Evolutionary conservation across 1,284 basidiomycete genomes (phyloP).

Genomic region (Tylopilus sp.): DNA sequence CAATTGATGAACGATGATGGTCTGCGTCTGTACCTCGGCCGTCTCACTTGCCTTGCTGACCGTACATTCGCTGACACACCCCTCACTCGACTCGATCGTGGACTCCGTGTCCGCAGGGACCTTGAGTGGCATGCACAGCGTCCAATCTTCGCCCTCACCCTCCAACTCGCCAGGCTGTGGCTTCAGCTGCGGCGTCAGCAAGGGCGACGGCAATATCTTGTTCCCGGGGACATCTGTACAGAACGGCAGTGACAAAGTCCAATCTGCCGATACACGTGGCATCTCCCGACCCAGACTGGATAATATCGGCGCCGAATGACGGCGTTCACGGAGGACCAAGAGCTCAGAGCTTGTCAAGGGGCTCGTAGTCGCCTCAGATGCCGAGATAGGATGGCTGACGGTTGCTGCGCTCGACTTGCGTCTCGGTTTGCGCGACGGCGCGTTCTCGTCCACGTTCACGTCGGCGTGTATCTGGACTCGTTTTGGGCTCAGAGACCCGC

Average conservation of each 20-base stretch:
- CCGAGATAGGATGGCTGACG: conserved; percentile 12
- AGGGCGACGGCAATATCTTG: conserved; percentile 28
- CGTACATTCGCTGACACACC: conserved; percentile 10
- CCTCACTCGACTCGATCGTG: conserved; percentile 9
- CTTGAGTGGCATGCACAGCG: conserved; percentile 45
- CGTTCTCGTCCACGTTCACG: conserved; percentile 20
- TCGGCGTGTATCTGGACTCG: conserved; percentile 45
- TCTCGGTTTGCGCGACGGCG: conserved; percentile 30
- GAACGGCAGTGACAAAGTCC: conserved; percentile 46
- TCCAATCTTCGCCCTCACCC: conserved; percentile 41
- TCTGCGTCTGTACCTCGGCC: background rate
- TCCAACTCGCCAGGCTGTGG: conserved; percentile 4
- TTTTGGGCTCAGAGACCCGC: conserved; percentile 35
- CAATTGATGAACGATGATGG: conserved; percentile 19
- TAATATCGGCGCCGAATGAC: conserved; percentile 45
- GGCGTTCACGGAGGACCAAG: conserved; percentile 40
- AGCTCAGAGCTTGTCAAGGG: conserved; percentile 29
- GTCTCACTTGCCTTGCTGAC: background rate
- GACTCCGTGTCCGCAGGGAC: conserved; percentile 10
- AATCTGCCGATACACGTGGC: conserved; percentile 27
- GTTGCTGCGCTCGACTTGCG: conserved; percentile 41
- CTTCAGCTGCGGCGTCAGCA: conserved; percentile 8
- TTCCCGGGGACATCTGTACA: conserved; percentile 40
- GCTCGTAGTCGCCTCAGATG: background rate
- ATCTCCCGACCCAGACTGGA: conserved; percentile 12